Evolutionary conservation across 768 basidiomycete genomes (phyloP), one percentile per base, ranked within the genome.

Genomic region (Pleurotus eryngii): DNA sequence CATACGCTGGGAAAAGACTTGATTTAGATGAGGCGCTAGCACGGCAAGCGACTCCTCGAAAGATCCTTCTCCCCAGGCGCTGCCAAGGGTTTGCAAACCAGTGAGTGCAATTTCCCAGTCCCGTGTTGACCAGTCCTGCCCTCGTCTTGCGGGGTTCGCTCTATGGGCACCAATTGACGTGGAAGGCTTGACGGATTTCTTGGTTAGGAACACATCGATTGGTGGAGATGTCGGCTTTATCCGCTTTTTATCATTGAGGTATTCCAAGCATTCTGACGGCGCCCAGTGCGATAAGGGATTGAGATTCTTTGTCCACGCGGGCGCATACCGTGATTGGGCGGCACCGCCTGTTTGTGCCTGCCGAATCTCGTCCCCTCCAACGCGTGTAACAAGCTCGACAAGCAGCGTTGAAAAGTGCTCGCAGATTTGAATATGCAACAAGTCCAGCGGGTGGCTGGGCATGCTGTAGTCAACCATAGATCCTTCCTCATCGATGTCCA

Each of bases 61-160:
- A n/a, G 73, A 76, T 7, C 65, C 70, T 50, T 89, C 85, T 3
- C 69, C 70, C 81, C 85, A 90, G 22, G 66, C 61, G 1, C 67
- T 70, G 1, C 81, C 86, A 39, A 89, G 70, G 24, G 65, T 66
- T 30, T 66, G 70, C 64, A 92, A 63, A 49, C 73, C 75, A 5
- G 63, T 62, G 57, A 87, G 66, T 26, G 73, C 80, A 11, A 79
- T 73, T 60, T 78, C 73, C 90, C 90, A 92, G 63, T 85, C 87
- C 51, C 76, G 72, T 46, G 81, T 74, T 11, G 85, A 76, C 89
- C 89, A 93, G 60, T 92, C 87, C 64, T 84, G 81, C 1, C 90
- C 90, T n/a, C 80, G 71, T 46, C 88, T 79, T 22, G 51, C 51
- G 43, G 51, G 51, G 51, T 30, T 30, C 15, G 51, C 39, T 43